Conservation (phyloP, 257 asterid species). For the Ophiorrhiza pumila region DNA sequence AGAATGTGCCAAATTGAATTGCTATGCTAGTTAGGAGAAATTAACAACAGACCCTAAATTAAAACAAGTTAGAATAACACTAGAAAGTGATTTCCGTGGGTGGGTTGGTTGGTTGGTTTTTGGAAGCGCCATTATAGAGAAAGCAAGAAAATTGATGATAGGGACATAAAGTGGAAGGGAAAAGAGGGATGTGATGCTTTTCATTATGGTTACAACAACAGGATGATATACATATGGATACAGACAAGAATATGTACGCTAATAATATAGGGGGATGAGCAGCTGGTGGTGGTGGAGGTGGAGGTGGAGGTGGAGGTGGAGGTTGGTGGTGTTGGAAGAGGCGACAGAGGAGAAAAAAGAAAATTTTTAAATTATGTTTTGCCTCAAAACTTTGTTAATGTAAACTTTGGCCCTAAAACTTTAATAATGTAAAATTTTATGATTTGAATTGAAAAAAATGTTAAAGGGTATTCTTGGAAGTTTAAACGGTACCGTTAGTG, state of each 20-base stretch:
- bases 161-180: background rate
- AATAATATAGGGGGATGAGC: slow-evolving; percentile 26
- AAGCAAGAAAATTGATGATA: background rate
- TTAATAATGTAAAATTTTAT: too few relatives aligned
- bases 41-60: background rate
- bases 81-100: too few relatives aligned
- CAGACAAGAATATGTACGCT: slow-evolving; percentile 23
- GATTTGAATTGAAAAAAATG: too few relatives aligned
- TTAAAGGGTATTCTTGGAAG: too few relatives aligned
- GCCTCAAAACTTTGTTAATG: too few relatives aligned
- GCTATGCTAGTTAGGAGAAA: background rate
- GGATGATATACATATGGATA: slow-evolving; percentile 14
- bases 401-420: too few relatives aligned
- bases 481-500: too few relatives aligned
- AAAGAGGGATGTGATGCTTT: background rate
- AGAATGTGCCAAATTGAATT: background rate
- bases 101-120: background rate
- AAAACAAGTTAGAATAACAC: background rate
- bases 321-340: too few relatives aligned
- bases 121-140: slow-evolving; percentile 7
- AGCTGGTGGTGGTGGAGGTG: too few relatives aligned
- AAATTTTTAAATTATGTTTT: too few relatives aligned
- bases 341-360: too few relatives aligned
- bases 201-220: background rate
- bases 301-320: too few relatives aligned